These are phyloP conservation scores for Zygnema circumcarinatum DNA, from an alignment of 139 green algal species.

Conservation along the genomic window DNA sequence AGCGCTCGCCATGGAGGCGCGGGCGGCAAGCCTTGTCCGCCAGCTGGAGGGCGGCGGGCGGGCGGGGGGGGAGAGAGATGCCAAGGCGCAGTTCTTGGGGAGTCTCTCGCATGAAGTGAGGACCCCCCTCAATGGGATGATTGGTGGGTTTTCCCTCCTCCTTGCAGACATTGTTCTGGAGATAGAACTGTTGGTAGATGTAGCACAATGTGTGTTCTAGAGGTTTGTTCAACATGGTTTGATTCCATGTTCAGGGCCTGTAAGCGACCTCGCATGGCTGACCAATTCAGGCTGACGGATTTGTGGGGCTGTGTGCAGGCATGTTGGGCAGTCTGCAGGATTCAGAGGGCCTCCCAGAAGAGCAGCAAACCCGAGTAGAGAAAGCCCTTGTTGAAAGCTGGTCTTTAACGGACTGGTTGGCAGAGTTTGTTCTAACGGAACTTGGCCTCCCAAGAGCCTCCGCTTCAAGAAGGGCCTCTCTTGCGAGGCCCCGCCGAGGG, in stretches of 20 bases:
- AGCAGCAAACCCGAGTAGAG: slow-evolving; percentile 15
- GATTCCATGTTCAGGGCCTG: no score
- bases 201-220: no score
- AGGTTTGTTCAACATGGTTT: no score
- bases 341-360: not conserved
- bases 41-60: not conserved
- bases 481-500: no score
- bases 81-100: not conserved
- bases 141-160: no score
- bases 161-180: no score
- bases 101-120: slow-evolving; percentile 8
- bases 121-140: slow-evolving; percentile 13
- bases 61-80: not conserved
- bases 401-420: slow-evolving; percentile 27
- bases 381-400: slow-evolving; percentile 32
- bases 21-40: not conserved
- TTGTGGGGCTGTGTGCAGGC: not conserved
- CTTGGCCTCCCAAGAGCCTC: slow-evolving; percentile 5
- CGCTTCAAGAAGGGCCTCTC: no score
- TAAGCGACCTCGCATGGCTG: no score
- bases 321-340: not conserved
- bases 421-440: slow-evolving; percentile 43
- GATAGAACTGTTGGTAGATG: no score
- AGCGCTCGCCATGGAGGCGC: not conserved
- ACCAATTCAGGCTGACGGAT: no score